Evolutionary conservation across 1,139 yeast species (phyloP).

Genomic region (Starmera stellimalicola): DNA sequence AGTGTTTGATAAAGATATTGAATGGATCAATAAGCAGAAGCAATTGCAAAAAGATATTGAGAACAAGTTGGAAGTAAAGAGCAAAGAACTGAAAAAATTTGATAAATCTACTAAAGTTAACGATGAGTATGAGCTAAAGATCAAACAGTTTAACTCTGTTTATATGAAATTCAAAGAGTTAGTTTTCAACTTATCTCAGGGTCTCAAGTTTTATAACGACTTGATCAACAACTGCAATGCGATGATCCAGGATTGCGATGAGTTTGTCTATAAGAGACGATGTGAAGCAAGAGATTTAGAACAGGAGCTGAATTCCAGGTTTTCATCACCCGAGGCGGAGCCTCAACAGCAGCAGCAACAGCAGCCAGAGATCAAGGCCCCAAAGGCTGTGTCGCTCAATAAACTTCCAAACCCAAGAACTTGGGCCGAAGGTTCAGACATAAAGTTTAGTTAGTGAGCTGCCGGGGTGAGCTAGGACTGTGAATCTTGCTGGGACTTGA

Average conservation of each 20-base stretch:
- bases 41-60: conserved; percentile 35
- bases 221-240: conserved; percentile 41
- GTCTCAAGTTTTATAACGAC: conserved; percentile 59
- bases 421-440: conserved; percentile 29
- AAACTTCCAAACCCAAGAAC: conserved; percentile 15
- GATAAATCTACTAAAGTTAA: conserved; percentile 10
- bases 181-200: conserved; percentile 54
- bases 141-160: conserved; percentile 47
- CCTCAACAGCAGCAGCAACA: no score
- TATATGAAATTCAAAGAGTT: conserved; percentile 48
- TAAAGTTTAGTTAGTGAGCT: conserved; percentile 21
- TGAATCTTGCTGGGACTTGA: conserved; percentile 9
- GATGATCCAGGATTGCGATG: conserved; percentile 43
- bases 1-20: conserved; percentile 26
- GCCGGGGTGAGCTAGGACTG: not conserved
- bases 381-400: conserved; percentile 11
- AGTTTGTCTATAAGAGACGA: conserved; percentile 43
- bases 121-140: conserved; percentile 5
- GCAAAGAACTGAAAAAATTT: conserved; percentile 25
- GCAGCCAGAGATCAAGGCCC: conserved; percentile 8
- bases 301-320: conserved; percentile 10
- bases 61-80: conserved; percentile 31
- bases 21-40: conserved; percentile 22
- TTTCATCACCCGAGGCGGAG: no score
- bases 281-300: conserved; percentile 47